phyloP scores from a whole-genome alignment of 176 grass and related monocot genomes.

The Tillandsia leiboldiana region DNA sequence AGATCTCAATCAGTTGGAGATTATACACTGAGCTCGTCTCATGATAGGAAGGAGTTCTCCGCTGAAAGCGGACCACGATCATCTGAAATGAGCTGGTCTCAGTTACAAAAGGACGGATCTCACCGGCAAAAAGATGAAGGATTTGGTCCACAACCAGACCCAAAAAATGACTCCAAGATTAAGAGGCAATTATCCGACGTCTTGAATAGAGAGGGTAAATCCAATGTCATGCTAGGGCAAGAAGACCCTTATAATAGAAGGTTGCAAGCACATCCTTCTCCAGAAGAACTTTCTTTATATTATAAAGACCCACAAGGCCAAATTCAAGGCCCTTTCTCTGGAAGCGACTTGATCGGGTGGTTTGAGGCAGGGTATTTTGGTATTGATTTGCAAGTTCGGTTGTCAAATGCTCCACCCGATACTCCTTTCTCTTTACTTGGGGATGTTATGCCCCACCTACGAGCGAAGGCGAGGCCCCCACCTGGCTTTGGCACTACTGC shows the following conservation, averaged over 20 bases:
- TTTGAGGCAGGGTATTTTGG: conserved; percentile 95
- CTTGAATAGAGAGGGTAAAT: conserved; percentile 37
- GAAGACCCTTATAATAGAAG: conserved; percentile 28
- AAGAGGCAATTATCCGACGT: conserved; percentile 31
- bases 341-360: conserved; percentile 87
- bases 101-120: conserved; percentile 8
- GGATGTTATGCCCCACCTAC: conserved; percentile 93
- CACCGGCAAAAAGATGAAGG: conserved; percentile 6
- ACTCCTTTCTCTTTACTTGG: conserved; percentile 82
- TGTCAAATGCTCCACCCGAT: conserved; percentile 49
- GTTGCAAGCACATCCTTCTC: conserved; percentile 50
- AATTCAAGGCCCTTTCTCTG: conserved; percentile 94
- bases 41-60: conserved; percentile 10
- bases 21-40: conserved; percentile 26
- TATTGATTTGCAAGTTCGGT: conserved; percentile 80
- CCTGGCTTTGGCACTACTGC: conserved; percentile 62
- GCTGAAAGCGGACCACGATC: not conserved
- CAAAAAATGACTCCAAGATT: conserved; percentile 27
- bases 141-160: not conserved
- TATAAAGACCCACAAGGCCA: conserved; percentile 95
- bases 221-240: conserved; percentile 13
- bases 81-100: conserved; percentile 9
- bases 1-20: conserved; percentile 52
- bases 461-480: conserved; percentile 79
- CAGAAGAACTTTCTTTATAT: conserved; percentile 76